Base-by-base conservation (phyloP, 768 basidiomycete species). In the Brasilioporus rufonigricans region DNA sequence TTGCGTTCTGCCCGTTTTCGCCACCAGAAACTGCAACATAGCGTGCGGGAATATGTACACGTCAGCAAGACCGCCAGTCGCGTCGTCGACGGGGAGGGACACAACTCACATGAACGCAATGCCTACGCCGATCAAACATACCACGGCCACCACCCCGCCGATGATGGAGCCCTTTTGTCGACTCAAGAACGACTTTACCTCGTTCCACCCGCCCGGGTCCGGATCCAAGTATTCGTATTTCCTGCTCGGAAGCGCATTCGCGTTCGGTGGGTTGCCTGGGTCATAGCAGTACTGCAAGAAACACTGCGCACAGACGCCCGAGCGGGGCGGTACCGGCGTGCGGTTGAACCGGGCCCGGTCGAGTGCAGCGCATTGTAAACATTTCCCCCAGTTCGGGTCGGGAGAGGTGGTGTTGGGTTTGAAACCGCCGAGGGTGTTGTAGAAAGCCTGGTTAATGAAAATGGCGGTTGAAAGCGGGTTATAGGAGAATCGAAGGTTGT, bases 311-410 rank as follows among this genome's bases (percentile, higher is more conserved):
- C 86, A 77, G 72, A 76, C 40, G 6, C 67, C 56, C 14, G 82
- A 83, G 18, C 80, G 76, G 6, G 62, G 27, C 7, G 72, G 66
- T 0, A 65, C 8, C 1, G 76, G 73, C 0, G 62, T 60, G 13
- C 71, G 57, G 54, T 76, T 78, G 45, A 73, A 57, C n/a, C 81
- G 75, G 2, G 76, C 77, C 12, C 82, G 77, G 57, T 84, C 82
- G 48, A 84, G 82, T 60, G 76, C 79, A 56, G 80, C 91, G 43
- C 86, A 88, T 44, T 83, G 81, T 36, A 87, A 63, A 58, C 84
- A 86, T 48, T 70, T 75, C 1, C 80, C 74, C 74, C 78, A 87
- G 48, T 80, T 62, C 3, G 72, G 64, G 53, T 85, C 89, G 29
- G 83, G 74, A 6, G 65, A 69, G 54, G 80, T 86, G 35, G 81